phyloP scores from a whole-genome alignment of 2,329 filamentous ascomycete species.

The Aureobasidium sp. region DNA sequence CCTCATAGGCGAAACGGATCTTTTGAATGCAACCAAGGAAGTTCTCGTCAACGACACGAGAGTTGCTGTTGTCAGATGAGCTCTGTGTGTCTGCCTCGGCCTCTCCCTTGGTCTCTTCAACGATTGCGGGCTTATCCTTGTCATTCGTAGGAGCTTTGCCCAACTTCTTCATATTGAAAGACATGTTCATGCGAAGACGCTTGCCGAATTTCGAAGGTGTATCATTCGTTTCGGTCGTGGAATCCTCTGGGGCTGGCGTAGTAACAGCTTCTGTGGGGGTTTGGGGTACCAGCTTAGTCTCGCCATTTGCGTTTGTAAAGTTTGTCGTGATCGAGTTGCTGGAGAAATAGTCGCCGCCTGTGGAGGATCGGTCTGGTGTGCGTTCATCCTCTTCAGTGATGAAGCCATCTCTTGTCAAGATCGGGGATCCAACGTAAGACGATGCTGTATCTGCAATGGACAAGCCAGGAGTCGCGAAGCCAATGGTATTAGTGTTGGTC shows the following conservation, averaged over 20 bases:
- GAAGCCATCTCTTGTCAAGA: constrained; percentile 27
- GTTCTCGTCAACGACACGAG: constrained; percentile 67
- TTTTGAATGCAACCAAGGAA: constrained; percentile 65
- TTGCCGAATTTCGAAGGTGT: constrained; percentile 55
- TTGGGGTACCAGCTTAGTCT: constrained; percentile 18
- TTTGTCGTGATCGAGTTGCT: constrained; percentile 34
- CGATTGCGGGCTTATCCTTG: constrained; percentile 51
- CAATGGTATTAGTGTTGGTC: constrained; percentile 50
- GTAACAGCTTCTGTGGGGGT: constrained; percentile 32
- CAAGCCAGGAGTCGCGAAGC: constrained; percentile 62
- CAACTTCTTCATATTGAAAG: constrained; percentile 72
- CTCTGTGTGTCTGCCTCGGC: constrained; percentile 51
- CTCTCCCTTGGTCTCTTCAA: constrained; percentile 61
- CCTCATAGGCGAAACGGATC: constrained; percentile 66
- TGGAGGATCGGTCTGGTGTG: constrained; percentile 46
- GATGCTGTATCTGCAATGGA: constrained; percentile 55
- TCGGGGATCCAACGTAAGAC: constrained; percentile 28
- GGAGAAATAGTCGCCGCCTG: constrained; percentile 70
- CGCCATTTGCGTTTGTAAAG: constrained; percentile 16
- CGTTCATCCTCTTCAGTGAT: constrained; percentile 45
- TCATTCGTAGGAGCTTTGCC: constrained; percentile 59
- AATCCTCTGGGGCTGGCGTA: constrained; percentile 24
- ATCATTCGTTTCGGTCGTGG: constrained; percentile 45
- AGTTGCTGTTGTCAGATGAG: constrained; percentile 49
- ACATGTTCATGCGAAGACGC: constrained; percentile 65